A percentile compares a stretch with the other conserved stretches of the same genome.
Conservation (phyloP, 2,329 filamentous ascomycete genomes). For the Colletotrichum navitas region DNA sequence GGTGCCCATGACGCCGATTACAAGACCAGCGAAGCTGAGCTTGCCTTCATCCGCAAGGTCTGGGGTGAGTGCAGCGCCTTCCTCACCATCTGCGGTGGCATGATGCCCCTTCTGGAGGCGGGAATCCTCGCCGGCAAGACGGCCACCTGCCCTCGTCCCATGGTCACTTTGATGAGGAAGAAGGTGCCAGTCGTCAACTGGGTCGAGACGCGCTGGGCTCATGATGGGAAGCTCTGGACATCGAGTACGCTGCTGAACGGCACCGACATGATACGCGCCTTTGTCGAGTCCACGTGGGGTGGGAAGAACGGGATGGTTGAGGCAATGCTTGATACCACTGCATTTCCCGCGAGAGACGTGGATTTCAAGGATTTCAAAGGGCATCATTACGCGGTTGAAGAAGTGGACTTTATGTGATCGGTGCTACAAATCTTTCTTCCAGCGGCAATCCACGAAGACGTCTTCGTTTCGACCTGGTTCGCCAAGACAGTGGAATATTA, state of each 20-base stretch:
- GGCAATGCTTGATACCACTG: conserved; percentile 43
- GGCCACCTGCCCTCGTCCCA: conserved; percentile 51
- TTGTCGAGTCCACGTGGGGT: conserved; percentile 49
- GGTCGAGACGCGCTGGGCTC: conserved; percentile 54
- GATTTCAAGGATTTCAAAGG: conserved; percentile 50
- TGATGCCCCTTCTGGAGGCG: conserved; percentile 49
- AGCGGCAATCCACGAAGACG: background rate
- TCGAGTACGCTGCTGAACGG: conserved; percentile 53
- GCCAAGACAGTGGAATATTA: too few species aligned
- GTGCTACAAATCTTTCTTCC: too few species aligned
- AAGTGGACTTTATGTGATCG: background rate
- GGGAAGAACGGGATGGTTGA: conserved; percentile 43
- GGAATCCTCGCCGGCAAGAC: conserved; percentile 55
- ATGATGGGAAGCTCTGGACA: conserved; percentile 54
- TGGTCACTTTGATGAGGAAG: conserved; percentile 47
- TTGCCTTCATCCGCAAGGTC: conserved; percentile 53
- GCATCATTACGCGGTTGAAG: conserved; percentile 1
- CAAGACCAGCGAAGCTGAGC: conserved; percentile 49
- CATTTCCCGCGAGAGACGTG: conserved; percentile 49
- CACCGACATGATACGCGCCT: conserved; percentile 51
- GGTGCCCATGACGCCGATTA: conserved; percentile 52
- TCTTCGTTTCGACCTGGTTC: too few species aligned
- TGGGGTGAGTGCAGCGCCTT: conserved; percentile 53
- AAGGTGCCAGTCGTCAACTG: conserved; percentile 50
- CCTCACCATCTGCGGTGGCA: conserved; percentile 55